Percentiles rank a stretch among this genome's conserved stretches.
Conservation (phyloP, 1,284 basidiomycete species). For the Fomes fomentarius region DNA sequence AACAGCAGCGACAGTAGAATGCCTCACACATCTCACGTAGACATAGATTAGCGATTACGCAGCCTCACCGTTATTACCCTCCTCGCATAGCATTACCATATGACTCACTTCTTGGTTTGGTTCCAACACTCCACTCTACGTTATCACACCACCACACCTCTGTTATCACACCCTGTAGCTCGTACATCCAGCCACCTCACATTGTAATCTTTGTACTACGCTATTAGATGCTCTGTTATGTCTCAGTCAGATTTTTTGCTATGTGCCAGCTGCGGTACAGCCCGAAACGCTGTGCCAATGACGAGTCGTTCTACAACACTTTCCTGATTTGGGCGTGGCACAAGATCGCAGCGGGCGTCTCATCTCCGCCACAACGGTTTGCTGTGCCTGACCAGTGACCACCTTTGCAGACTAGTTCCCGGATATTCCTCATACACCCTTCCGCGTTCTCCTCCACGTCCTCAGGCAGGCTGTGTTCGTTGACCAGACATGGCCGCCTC, state of each 20-base stretch:
- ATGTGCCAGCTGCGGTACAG: not conserved
- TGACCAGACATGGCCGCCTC: conserved; percentile 27
- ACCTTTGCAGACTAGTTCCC: not conserved
- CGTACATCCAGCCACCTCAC: not conserved
- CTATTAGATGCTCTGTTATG: not conserved
- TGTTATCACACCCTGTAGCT: not conserved
- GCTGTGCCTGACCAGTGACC: not conserved
- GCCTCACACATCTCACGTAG: too few relatives aligned
- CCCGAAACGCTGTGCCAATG: not conserved
- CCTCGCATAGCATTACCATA: too few relatives aligned
- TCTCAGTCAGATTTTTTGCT: not conserved
- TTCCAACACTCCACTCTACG: not conserved
- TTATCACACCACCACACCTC: not conserved
- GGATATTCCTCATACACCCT: not conserved
- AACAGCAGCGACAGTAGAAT: too few relatives aligned
- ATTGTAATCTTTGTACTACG: not conserved
- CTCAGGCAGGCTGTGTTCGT: not conserved
- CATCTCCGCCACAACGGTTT: not conserved
- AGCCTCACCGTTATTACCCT: too few relatives aligned
- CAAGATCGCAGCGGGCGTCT: not conserved
- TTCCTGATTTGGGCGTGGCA: conserved; percentile 8
- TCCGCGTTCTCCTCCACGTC: too few relatives aligned
- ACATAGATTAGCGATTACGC: too few relatives aligned
- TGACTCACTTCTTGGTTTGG: too few relatives aligned
- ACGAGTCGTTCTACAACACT: conserved; percentile 10